phyloP scores from a whole-genome alignment of 2,329 filamentous ascomycete genomes.

The Dactylellina cionopaga region DNA sequence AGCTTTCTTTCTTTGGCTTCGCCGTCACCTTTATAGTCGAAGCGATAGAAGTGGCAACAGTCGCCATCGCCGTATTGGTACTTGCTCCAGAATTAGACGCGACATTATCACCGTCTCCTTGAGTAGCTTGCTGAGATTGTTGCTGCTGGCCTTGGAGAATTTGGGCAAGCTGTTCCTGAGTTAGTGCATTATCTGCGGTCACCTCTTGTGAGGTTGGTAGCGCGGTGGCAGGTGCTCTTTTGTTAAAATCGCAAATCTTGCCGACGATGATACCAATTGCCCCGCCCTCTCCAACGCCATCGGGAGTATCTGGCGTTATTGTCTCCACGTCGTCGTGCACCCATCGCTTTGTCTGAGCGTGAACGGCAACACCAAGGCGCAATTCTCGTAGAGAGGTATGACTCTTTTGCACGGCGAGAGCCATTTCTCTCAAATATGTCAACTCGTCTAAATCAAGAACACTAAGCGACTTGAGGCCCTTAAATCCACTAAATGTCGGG shows the following conservation, averaged over 20 bases:
- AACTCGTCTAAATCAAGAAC: conserved; percentile 84
- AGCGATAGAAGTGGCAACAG: conserved; percentile 32
- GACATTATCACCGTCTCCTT: conserved; percentile 37
- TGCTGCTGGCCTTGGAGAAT: conserved; percentile 48
- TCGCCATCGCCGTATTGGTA: conserved; percentile 39
- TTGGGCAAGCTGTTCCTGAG: conserved; percentile 51
- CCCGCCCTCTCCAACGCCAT: conserved; percentile 66
- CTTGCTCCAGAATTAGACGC: conserved; percentile 37
- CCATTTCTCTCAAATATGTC: conserved; percentile 85
- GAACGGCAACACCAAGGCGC: conserved; percentile 74
- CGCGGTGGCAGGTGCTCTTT: conserved; percentile 30
- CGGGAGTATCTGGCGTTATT: conserved; percentile 42
- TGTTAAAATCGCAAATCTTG: conserved; percentile 71
- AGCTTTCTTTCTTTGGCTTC: conserved; percentile 42
- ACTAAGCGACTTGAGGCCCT: conserved; percentile 76
- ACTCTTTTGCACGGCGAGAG: conserved; percentile 77
- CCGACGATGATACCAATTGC: conserved; percentile 75
- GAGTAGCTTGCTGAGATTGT: conserved; percentile 32
- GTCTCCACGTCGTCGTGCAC: conserved; percentile 53
- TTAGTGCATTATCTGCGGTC: conserved; percentile 36
- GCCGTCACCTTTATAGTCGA: conserved; percentile 33
- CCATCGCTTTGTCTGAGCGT: conserved; percentile 59
- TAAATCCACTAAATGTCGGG: conserved; percentile 81
- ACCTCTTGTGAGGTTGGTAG: conserved; percentile 34
- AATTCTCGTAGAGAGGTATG: conserved; percentile 74